A percentile compares a stretch with the other conserved stretches of the same genome.
These are phyloP conservation scores for Kockiozyma suomiensis DNA, from an alignment of 805 yeast genomes.

Conservation along the genomic window DNA sequence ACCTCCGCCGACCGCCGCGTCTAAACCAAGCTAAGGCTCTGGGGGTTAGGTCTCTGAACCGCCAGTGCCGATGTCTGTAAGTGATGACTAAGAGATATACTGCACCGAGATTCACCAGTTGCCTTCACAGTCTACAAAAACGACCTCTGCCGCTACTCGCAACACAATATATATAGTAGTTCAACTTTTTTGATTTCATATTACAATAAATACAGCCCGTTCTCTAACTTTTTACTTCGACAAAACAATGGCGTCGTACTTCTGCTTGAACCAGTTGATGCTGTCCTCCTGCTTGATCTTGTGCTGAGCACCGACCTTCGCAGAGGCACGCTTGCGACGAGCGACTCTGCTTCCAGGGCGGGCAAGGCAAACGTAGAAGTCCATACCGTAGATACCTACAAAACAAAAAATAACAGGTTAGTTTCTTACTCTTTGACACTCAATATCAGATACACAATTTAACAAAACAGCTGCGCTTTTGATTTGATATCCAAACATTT, in stretches of 20 bases:
- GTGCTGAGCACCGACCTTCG: constrained; percentile 90
- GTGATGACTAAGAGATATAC: too few species aligned
- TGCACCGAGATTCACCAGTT: too few species aligned
- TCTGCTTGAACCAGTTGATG: constrained; percentile 98
- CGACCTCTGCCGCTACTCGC: too few species aligned
- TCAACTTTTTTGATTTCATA: not conserved
- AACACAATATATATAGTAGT: not conserved
- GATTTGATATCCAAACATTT: too few species aligned
- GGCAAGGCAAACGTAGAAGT: constrained; percentile 98
- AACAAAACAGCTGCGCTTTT: too few species aligned
- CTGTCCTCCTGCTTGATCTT: constrained; percentile 89
- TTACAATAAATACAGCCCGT: not conserved
- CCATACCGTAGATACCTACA: constrained; percentile 97
- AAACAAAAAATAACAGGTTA: too few species aligned
- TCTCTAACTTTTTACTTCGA: constrained; percentile 18
- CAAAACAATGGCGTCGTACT: constrained; percentile 97
- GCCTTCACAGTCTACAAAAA: too few species aligned
- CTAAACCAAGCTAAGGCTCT: not conserved
- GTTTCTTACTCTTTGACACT: not conserved
- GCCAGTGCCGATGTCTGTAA: not conserved
- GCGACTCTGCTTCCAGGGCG: constrained; percentile 99
- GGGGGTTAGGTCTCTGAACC: not conserved
- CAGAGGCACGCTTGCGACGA: constrained; percentile 87
- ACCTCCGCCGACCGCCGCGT: not conserved
- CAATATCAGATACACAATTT: too few species aligned